phyloP scores from a whole-genome alignment of 2,329 filamentous ascomycete species.

The Sclerotinia spermophila region DNA sequence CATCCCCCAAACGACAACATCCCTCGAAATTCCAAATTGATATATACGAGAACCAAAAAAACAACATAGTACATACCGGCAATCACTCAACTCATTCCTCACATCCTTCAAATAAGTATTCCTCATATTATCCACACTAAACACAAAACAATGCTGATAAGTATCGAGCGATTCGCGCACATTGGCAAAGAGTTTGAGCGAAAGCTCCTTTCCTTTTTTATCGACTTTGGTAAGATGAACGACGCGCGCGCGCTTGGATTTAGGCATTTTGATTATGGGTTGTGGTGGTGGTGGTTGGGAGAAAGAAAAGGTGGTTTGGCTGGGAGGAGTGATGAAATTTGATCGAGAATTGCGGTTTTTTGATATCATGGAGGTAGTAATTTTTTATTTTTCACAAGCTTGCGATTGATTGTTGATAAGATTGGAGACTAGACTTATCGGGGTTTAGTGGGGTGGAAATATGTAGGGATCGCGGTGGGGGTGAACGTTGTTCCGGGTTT shows the following conservation, averaged over 20 bases:
- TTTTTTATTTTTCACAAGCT: constrained; percentile 23
- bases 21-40: neutral
- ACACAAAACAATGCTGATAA: constrained; percentile 90
- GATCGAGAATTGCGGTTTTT: constrained; percentile 14
- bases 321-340: neutral
- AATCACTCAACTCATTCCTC: constrained; percentile 77
- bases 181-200: constrained; percentile 81
- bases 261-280: constrained; percentile 64
- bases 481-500: constrained; percentile 10
- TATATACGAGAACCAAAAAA: neutral
- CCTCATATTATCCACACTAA: constrained; percentile 94
- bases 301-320: neutral
- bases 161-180: constrained; percentile 80
- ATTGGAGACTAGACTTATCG: constrained; percentile 22
- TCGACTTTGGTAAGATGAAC: constrained; percentile 86
- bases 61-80: constrained; percentile 56
- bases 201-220: constrained; percentile 89
- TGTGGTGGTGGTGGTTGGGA: neutral
- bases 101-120: constrained; percentile 95
- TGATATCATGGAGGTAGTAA: constrained; percentile 18
- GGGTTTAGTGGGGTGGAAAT: neutral
- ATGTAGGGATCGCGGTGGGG: constrained; percentile 13
- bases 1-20: neutral
- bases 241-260: constrained; percentile 88
- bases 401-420: constrained; percentile 25